A percentile compares a stretch with the other conserved stretches of the same genome.
These are phyloP conservation scores for Tulasnella sp. DNA, from an alignment of 768 basidiomycete species.

Conservation along the genomic window DNA sequence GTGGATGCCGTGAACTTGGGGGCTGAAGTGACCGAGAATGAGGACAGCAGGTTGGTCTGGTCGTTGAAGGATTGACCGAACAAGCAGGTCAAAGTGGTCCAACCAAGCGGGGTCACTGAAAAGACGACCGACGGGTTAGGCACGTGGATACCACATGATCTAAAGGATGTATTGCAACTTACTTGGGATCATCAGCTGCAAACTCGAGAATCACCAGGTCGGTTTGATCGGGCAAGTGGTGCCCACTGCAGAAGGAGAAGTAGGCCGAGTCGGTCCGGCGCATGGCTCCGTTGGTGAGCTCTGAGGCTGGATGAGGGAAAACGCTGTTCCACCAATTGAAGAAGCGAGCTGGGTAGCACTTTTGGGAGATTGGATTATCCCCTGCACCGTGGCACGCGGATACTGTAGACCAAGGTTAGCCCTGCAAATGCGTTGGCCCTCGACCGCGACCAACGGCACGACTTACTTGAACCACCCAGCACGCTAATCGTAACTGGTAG, in stretches of 20 bases:
- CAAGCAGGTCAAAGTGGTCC: conserved; percentile 86
- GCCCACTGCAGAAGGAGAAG: conserved; percentile 89
- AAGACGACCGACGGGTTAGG: conserved; percentile 12
- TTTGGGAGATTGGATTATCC: conserved; percentile 76
- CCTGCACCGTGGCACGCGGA: conserved; percentile 93
- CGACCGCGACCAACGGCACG: not conserved
- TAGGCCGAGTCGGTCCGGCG: conserved; percentile 87
- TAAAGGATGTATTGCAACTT: conserved; percentile 35
- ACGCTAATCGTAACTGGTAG: conserved; percentile 86
- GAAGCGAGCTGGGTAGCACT: conserved; percentile 90
- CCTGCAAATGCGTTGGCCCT: not conserved
- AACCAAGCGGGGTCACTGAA: conserved; percentile 62
- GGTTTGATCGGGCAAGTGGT: conserved; percentile 89
- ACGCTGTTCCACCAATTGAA: conserved; percentile 97
- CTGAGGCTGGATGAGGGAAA: conserved; percentile 97
- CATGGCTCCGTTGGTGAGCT: conserved; percentile 96
- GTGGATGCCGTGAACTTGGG: conserved; percentile 70
- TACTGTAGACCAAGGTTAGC: conserved; percentile 46
- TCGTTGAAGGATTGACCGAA: conserved; percentile 85
- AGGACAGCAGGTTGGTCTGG: conserved; percentile 89
- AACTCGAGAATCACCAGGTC: conserved; percentile 96
- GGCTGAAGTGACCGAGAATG: conserved; percentile 91
- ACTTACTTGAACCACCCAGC: conserved; percentile 80
- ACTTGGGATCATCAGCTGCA: conserved; percentile 85
- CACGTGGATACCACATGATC: not conserved